Conservation (phyloP, 78 protist species). For the Bigelowiella natans region DNA sequence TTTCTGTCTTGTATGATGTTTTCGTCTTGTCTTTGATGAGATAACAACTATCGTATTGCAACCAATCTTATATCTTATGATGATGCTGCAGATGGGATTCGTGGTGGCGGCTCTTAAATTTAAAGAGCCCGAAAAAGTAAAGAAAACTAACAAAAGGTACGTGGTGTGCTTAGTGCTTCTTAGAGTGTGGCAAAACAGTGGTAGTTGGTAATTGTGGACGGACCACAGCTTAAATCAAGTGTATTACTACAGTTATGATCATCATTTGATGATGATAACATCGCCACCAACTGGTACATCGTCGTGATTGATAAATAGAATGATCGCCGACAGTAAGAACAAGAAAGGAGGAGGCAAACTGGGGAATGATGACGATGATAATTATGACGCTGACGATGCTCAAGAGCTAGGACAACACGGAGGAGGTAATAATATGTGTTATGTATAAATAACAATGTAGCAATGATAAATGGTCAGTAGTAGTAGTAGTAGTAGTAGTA, state of each 20-base stretch:
- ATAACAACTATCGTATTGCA: neutral
- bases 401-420: neutral
- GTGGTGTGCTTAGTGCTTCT: too few species aligned
- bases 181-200: neutral
- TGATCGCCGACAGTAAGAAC: neutral
- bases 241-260: neutral
- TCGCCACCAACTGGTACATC: too few species aligned
- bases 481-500: too few species aligned
- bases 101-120: neutral
- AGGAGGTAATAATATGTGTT: neutral
- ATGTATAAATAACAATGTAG: neutral
- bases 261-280: too few species aligned
- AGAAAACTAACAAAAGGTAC: too few species aligned
- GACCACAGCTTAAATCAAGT: neutral
- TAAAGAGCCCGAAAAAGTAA: neutral
- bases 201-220: neutral
- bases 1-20: neutral
- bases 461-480: neutral
- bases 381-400: too few species aligned
- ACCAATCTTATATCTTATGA: neutral
- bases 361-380: too few species aligned
- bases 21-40: neutral
- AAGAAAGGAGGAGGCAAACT: too few species aligned
- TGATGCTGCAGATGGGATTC: neutral
- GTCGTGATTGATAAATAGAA: neutral